Base-by-base conservation (phyloP, 139 green algal species). In the Spirogloea muscicola region DNA sequence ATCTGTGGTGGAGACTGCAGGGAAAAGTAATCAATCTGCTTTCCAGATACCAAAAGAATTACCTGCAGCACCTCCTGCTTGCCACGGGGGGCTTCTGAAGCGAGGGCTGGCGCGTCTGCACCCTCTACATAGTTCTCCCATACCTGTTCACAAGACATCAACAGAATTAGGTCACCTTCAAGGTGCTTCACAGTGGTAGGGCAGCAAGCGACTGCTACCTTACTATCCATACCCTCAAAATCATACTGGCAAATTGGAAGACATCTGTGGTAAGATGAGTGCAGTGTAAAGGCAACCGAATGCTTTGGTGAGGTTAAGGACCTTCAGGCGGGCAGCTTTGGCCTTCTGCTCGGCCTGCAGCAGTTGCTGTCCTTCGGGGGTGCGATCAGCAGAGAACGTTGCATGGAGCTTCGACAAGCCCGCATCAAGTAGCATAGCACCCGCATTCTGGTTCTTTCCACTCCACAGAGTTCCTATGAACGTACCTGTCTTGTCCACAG, bases 401-500 rank as follows among this genome's bases (percentile, higher is more conserved):
- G 83, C 85, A 80, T 96, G 89, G 75, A 97, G 79, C 61, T 86
- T 89, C 34, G 82, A 89, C 36, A 98, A 85, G 25, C 94, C 92
- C 40, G 77, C 73, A 39, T 86, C 68, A 29, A 96, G 76, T 69
- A 98, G 87, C 41, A 85, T 74, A 9, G 86, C 70, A 36, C 86
- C 88, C 25, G 94, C 74, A 78, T 92, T 82, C n/a, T 71, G 31
- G 34, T 48, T 77, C 6, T 31, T 27, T 33, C 52, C 46, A n/a
- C n/a, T n/a, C 29, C 7, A 72, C 42, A 79, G 60, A 1, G 64
- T 67, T 41, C 94, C 94, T 58, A 97, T 85, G 86, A 98, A 97
- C 40, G 90, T 97, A n/a, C 94, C 94, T 1, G 76, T 88, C 67
- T 90, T 90, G 85, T 97, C 91, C 43, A 90, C 84, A 37, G 68